Conservation (phyloP, 169 alveolate genomes). For the Eimeria acervulina region DNA sequence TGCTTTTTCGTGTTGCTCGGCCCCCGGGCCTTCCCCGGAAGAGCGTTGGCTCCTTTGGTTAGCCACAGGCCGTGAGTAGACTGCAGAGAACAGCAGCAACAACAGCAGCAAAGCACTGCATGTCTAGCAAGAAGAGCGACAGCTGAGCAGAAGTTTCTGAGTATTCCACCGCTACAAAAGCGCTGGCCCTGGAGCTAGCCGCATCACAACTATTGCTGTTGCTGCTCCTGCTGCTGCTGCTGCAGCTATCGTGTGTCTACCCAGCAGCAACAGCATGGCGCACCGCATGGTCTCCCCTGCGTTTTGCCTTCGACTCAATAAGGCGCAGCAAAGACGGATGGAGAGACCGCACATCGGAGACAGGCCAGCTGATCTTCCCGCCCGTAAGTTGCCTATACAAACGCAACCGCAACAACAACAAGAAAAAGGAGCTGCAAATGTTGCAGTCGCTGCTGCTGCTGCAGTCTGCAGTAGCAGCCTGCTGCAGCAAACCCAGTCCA, state of each 20-base stretch:
- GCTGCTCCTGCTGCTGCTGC: slow-evolving; percentile 17
- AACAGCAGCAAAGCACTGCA: neutral
- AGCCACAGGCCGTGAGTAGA: slow-evolving; percentile 62
- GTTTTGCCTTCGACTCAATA: slow-evolving; percentile 63
- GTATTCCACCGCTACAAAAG: neutral
- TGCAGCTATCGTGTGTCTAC: neutral
- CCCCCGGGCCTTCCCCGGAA: slow-evolving; percentile 28
- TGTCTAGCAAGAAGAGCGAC: neutral
- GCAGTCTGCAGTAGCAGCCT: too few relatives aligned
- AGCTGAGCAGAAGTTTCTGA: neutral
- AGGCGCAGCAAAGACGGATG: slow-evolving; percentile 78
- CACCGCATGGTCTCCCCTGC: slow-evolving; percentile 77
- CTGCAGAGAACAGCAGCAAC: slow-evolving; percentile 53
- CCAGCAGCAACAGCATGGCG: neutral
- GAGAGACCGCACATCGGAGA: slow-evolving; percentile 73
- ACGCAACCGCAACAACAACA: slow-evolving; percentile 28
- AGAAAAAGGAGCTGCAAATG: neutral
- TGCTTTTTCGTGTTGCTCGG: slow-evolving; percentile 44
- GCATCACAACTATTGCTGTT: neutral
- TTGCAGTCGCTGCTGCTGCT: neutral
- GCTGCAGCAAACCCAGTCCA: too few relatives aligned
- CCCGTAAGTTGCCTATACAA: slow-evolving; percentile 79
- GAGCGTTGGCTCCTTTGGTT: neutral
- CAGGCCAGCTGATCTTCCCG: slow-evolving; percentile 83
- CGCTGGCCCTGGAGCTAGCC: neutral